Evolutionary conservation across 352 stramenopile genomes (phyloP).

Genomic region (Aphanomyces euteiches): DNA sequence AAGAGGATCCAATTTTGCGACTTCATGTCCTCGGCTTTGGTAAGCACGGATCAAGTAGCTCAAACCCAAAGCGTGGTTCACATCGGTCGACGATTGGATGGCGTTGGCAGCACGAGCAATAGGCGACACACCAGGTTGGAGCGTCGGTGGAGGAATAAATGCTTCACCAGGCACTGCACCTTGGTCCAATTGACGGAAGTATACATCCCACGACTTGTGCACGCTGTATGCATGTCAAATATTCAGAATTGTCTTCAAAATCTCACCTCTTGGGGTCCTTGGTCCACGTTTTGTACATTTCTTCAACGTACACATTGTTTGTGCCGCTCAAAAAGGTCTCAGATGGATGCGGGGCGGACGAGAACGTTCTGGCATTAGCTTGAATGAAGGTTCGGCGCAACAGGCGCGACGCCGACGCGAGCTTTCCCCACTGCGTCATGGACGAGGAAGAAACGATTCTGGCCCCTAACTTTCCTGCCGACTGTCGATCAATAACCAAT

Average conservation of each 20-base stretch:
- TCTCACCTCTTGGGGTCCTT: conserved; percentile 73
- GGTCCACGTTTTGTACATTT: conserved; percentile 96
- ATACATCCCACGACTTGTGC: conserved; percentile 85
- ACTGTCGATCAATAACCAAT: not conserved
- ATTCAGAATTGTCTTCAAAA: not conserved
- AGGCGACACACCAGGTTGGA: conserved; percentile 68
- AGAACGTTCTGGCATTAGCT: conserved; percentile 42
- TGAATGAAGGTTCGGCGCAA: conserved; percentile 17
- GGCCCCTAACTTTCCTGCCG: not conserved
- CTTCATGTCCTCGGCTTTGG: conserved; percentile 95
- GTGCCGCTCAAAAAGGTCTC: conserved; percentile 93
- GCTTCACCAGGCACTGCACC: conserved; percentile 71
- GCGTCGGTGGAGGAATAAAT: conserved; percentile 77
- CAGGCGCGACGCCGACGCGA: conserved; percentile 22
- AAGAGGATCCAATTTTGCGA: conserved; percentile 96
- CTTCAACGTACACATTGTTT: conserved; percentile 95
- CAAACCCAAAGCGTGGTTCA: conserved; percentile 85
- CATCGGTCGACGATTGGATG: conserved; percentile 31
- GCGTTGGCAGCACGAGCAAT: conserved; percentile 37
- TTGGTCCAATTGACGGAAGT: conserved; percentile 80
- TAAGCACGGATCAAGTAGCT: conserved; percentile 98
- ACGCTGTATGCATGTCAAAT: conserved; percentile 43
- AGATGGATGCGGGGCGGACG: conserved; percentile 61
- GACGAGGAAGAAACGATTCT: conserved; percentile 24
- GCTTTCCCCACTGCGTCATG: conserved; percentile 30